A percentile compares a stretch with the other conserved stretches of the same genome.
phyloP scores from a whole-genome alignment of 331 rosid species.

The Acacia concinna region DNA sequence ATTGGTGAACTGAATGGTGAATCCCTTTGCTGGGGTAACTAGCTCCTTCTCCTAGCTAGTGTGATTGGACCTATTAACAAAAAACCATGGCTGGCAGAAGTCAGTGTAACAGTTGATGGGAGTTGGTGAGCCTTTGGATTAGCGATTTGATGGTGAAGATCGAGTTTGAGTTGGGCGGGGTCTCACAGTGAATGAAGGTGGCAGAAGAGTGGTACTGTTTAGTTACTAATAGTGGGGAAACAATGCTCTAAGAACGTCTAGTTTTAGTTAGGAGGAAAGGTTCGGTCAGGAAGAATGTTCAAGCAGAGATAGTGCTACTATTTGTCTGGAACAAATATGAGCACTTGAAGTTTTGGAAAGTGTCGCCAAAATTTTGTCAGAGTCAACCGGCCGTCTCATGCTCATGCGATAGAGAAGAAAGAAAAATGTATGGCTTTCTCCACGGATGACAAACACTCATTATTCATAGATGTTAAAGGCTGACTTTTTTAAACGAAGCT shows the following conservation, averaged over 20 bases:
- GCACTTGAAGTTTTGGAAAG: neutral
- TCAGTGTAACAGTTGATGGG: neutral
- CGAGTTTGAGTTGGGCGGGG: slow-evolving; percentile 17
- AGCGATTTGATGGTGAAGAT: slow-evolving; percentile 32
- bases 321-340: slow-evolving; percentile 3
- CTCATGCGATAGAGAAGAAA: neutral
- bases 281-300: slow-evolving; percentile 9
- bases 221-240: slow-evolving; percentile 25
- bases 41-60: neutral
- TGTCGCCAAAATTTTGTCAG: neutral
- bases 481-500: neutral
- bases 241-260: neutral
- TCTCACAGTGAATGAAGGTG: neutral
- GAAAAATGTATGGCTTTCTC: neutral
- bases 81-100: neutral
- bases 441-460: neutral
- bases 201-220: neutral
- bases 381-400: no score
- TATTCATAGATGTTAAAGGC: neutral
- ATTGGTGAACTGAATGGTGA: neutral
- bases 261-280: slow-evolving; percentile 12
- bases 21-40: neutral
- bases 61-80: slow-evolving; percentile 33
- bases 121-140: slow-evolving; percentile 32
- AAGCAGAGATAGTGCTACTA: neutral